Evolutionary conservation across 2,329 filamentous ascomycete genomes (phyloP).

Genomic region (Corinectria fuckeliana): DNA sequence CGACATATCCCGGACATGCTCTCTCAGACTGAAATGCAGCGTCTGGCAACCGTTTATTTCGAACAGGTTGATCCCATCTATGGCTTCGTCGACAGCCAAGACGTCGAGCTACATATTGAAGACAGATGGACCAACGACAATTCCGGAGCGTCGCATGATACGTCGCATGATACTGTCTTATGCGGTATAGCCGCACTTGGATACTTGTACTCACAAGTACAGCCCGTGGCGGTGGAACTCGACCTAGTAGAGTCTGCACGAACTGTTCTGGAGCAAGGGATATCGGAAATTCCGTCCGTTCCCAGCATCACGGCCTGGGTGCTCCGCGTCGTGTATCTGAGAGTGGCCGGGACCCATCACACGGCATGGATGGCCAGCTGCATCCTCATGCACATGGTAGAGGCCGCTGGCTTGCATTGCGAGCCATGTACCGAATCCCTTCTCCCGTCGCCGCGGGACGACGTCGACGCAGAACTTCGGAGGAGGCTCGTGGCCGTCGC

Average conservation of each 20-base stretch:
- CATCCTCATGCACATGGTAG: slow-evolving; percentile 63
- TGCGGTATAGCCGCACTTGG: slow-evolving; percentile 63
- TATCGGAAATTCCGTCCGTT: slow-evolving; percentile 43
- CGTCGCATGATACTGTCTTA: slow-evolving; percentile 47
- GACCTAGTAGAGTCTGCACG: slow-evolving; percentile 55
- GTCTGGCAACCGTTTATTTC: slow-evolving; percentile 56
- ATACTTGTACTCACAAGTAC: slow-evolving; percentile 55
- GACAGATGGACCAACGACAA: slow-evolving; percentile 42
- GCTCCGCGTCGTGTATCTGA: slow-evolving; percentile 59
- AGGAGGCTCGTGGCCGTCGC: slow-evolving; percentile 57
- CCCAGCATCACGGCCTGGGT: slow-evolving; percentile 58
- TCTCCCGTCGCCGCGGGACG: slow-evolving; percentile 33
- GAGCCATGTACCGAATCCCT: slow-evolving; percentile 43
- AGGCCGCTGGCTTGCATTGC: slow-evolving; percentile 57
- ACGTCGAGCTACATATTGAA: slow-evolving; percentile 40
- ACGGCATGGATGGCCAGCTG: slow-evolving; percentile 64
- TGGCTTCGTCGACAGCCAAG: slow-evolving; percentile 51
- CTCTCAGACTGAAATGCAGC: slow-evolving; percentile 54
- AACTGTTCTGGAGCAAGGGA: slow-evolving; percentile 50
- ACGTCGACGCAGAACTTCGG: slow-evolving; percentile 46
- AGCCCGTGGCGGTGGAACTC: slow-evolving; percentile 50
- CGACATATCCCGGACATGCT: slow-evolving; percentile 54
- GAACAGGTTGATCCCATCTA: slow-evolving; percentile 60
- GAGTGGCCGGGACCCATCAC: slow-evolving; percentile 60
- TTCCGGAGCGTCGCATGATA: slow-evolving; percentile 29